Conservation (phyloP, 2,329 filamentous ascomycete genomes). For the Exophiala alcalophila region DNA sequence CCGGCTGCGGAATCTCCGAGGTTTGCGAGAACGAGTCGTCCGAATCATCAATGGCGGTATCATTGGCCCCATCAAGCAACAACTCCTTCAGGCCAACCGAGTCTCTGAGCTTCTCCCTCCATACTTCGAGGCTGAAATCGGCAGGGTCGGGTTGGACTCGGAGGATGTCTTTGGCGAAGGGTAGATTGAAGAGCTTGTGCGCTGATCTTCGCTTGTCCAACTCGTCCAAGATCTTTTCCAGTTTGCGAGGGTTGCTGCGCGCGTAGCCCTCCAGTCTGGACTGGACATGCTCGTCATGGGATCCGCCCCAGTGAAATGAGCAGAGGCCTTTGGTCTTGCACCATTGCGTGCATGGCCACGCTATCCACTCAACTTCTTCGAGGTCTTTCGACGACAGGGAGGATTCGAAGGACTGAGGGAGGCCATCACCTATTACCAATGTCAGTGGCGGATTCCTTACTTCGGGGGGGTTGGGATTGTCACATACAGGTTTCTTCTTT, state of each 20-base stretch:
- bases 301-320: conserved; percentile 22
- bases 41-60: conserved; percentile 24
- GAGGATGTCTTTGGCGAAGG: conserved; percentile 23
- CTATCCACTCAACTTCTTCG: conserved; percentile 28
- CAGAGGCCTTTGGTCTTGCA: conserved; percentile 28
- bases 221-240: conserved; percentile 29
- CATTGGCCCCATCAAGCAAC: conserved; percentile 9
- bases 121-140: conserved; percentile 27
- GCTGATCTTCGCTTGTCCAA: conserved; percentile 27
- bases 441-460: conserved; percentile 5
- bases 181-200: conserved; percentile 27
- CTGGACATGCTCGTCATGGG: conserved; percentile 26
- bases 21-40: conserved; percentile 18
- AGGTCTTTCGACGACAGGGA: conserved; percentile 27
- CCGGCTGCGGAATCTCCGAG: background rate
- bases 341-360: conserved; percentile 30
- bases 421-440: conserved; percentile 18
- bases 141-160: conserved; percentile 19
- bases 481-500: conserved; percentile 29
- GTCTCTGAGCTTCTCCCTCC: conserved; percentile 26
- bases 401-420: conserved; percentile 30
- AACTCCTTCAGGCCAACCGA: conserved; percentile 15
- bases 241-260: conserved; percentile 24
- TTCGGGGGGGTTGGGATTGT: background rate
- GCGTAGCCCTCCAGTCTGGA: conserved; percentile 26